Evolutionary conservation across 1,284 basidiomycete genomes (phyloP), one percentile per base, ranked within the genome.

Genomic region (Ganoderma lingzhi): DNA sequence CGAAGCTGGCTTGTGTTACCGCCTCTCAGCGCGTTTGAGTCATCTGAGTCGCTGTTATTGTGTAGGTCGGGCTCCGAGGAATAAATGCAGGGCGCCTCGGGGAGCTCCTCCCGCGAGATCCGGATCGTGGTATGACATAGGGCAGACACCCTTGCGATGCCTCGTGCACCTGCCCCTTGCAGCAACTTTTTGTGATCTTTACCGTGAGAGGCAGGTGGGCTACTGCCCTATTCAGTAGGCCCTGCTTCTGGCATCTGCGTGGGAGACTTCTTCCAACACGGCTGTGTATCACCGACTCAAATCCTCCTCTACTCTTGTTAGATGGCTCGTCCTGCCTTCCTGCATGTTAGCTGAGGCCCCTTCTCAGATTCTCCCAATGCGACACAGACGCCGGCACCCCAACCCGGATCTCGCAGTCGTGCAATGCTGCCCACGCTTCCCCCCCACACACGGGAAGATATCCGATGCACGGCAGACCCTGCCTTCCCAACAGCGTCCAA

Each of bases 41-140:
- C 63, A 64, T 58, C 23, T 64, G 63, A 64, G 63, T 9, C 53
- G 63, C 19, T 37, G 53, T 32, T 64, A 64, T 64, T 64, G 63
- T 64, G 51, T 64, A 30, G 30, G 39, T 6, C 45, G 44, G 59
- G 39, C 9, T 45, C 44, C 61, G 15, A 23, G 41, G 19, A 39
- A 48, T 28, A 30, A 35, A 53, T 51, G 32, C n/a, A 39, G 12
- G 32, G 62, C 48, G 48, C 45, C n/a, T 35, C 62, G 32, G 45
- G 35, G 32, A 53, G 39, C 5, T 12, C 28, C 19, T 45, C 15
- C 19, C 19, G 32, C 48, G 30, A 51, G 35, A 23, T 39, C 62
- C 32, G 48, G 41, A 63, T 63, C 62, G 62, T 15, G 14, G 41
- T 62, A 56, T 62, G 61, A 62, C 42, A 44, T 45, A 17, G 60